Conservation (phyloP, 805 yeast genomes). For the Debaryomyces prosopidis region DNA sequence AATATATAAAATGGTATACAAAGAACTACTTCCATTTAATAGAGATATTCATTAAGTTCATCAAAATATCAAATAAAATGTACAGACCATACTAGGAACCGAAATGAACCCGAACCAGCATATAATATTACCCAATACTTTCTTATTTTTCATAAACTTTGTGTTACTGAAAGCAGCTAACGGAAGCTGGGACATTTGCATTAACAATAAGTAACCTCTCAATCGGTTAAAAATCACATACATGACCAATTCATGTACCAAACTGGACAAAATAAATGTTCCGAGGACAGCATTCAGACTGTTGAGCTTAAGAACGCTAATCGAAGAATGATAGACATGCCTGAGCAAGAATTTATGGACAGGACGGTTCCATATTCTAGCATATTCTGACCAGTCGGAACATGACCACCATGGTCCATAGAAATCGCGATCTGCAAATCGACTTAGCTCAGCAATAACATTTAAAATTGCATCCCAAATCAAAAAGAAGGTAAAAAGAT, state of each 20-base stretch:
- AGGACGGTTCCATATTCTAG: constrained; percentile 92
- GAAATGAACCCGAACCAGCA: constrained; percentile 92
- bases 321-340: constrained; percentile 91
- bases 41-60: not conserved
- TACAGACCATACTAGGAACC: constrained; percentile 88
- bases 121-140: constrained; percentile 70
- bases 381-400: constrained; percentile 88
- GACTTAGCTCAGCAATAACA: constrained; percentile 83
- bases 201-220: constrained; percentile 78
- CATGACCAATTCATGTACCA: constrained; percentile 93
- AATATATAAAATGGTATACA: no score
- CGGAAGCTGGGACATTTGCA: constrained; percentile 91
- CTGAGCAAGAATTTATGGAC: constrained; percentile 86
- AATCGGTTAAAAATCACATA: constrained; percentile 75
- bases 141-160: constrained; percentile 52
- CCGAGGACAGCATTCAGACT: constrained; percentile 70
- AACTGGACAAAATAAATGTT: constrained; percentile 76
- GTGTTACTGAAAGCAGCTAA: constrained; percentile 65
- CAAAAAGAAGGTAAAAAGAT: constrained; percentile 76
- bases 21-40: no score
- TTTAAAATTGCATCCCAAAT: constrained; percentile 96
- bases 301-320: constrained; percentile 68
- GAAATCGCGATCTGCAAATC: constrained; percentile 87
- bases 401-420: constrained; percentile 99
- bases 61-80: constrained; percentile 76